Conservation (phyloP, 352 stramenopile genomes). For the Aphanomyces astaci region DNA sequence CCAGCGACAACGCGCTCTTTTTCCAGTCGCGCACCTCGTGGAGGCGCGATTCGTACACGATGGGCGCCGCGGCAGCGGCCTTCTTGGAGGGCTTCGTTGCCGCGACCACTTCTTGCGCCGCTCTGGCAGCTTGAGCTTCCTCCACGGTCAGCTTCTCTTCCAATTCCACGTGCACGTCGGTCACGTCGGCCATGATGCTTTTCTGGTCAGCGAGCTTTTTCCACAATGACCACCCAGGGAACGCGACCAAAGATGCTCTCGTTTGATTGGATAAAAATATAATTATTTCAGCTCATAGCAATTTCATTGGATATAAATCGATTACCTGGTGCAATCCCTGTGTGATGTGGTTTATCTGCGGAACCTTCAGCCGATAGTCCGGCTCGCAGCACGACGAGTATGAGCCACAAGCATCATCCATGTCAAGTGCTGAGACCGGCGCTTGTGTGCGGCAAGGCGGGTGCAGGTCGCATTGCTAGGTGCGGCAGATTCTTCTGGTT, state of each 20-base stretch:
- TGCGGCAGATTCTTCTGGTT: not conserved
- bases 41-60: conserved; percentile 19
- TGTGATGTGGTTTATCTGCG: too few relatives aligned
- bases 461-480: not conserved
- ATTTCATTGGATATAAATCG: too few relatives aligned
- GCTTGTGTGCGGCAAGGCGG: too few relatives aligned
- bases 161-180: conserved; percentile 11
- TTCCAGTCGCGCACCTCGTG: conserved; percentile 49
- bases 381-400: too few relatives aligned
- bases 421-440: too few relatives aligned
- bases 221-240: conserved; percentile 12
- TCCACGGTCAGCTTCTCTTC: conserved; percentile 18
- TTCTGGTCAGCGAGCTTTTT: not conserved
- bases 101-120: not conserved
- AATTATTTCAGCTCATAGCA: too few relatives aligned
- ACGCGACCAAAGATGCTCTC: not conserved
- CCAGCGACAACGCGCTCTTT: conserved; percentile 60
- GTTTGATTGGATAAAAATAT: conserved; percentile 13
- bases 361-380: too few relatives aligned
- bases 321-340: too few relatives aligned
- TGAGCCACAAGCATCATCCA: too few relatives aligned
- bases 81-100: not conserved
- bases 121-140: conserved; percentile 3
- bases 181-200: conserved; percentile 6
- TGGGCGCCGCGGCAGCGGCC: conserved; percentile 7